A percentile compares a stretch with the other conserved stretches of the same genome.
These are phyloP conservation scores for Artomyces pyxidatus DNA, from an alignment of 768 basidiomycete genomes.

Conservation along the genomic window DNA sequence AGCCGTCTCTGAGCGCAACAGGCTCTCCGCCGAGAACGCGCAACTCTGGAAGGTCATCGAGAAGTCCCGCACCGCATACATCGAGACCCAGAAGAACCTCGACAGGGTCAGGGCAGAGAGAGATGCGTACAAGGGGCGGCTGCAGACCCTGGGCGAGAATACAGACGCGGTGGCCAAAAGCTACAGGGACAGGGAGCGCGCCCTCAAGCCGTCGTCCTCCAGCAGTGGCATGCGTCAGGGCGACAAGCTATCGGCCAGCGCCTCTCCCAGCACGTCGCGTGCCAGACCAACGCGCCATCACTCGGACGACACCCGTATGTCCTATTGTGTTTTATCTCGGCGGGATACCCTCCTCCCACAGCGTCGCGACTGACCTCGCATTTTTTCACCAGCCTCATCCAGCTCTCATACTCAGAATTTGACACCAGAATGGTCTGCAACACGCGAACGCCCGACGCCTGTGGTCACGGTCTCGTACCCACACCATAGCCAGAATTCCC, in stretches of 20 bases:
- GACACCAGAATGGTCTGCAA: no score
- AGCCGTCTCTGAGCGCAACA: conserved; percentile 73
- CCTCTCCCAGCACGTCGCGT: conserved; percentile 14
- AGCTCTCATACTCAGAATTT: no score
- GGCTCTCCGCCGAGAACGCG: conserved; percentile 71
- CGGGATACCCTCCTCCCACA: no score
- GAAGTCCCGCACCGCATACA: conserved; percentile 80
- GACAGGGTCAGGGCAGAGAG: conserved; percentile 79
- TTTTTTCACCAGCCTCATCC: no score
- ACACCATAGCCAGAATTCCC: not conserved
- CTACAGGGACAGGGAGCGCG: conserved; percentile 23
- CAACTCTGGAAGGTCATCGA: conserved; percentile 95
- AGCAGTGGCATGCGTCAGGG: conserved; percentile 22
- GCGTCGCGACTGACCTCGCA: no score
- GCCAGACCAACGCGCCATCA: conserved; percentile 12
- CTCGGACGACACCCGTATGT: conserved; percentile 30
- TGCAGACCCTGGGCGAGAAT: conserved; percentile 34
- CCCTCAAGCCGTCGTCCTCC: conserved; percentile 23
- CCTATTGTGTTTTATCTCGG: not conserved
- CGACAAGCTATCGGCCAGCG: conserved; percentile 3
- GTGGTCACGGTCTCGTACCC: not conserved
- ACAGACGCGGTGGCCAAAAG: conserved; percentile 30
- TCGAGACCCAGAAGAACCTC: conserved; percentile 73
- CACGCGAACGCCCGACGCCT: no score
- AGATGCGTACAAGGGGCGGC: conserved; percentile 44